Percentiles rank a stretch among this genome's conserved stretches.
Evolutionary conservation across 257 asterid genomes (phyloP).

Genomic region (Lithospermum erythrorhizon): DNA sequence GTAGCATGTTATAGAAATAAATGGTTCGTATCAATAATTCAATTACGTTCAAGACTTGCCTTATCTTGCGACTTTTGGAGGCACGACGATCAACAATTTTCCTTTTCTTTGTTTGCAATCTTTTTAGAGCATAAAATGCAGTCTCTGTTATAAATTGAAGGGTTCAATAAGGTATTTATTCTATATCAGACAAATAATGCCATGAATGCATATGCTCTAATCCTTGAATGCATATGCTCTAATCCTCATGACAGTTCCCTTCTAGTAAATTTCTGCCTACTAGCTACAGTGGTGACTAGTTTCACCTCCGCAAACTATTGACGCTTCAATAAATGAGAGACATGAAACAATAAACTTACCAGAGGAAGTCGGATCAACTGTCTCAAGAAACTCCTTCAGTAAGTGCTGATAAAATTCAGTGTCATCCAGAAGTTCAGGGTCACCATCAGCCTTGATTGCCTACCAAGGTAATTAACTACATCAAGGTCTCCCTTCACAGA

Average conservation of each 20-base stretch:
- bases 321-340: neutral
- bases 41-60: slow-evolving; percentile 27
- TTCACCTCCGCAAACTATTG: neutral
- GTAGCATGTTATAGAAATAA: neutral
- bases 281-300: no score
- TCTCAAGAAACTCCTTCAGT: slow-evolving; percentile 83
- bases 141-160: slow-evolving; percentile 36
- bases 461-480: slow-evolving; percentile 17
- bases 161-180: neutral
- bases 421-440: slow-evolving; percentile 87
- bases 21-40: neutral
- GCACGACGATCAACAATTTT: slow-evolving; percentile 88
- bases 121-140: slow-evolving; percentile 68
- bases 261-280: no score
- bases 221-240: neutral
- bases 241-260: neutral
- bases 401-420: slow-evolving; percentile 79
- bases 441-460: slow-evolving; percentile 41
- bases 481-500: neutral
- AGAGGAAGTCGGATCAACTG: slow-evolving; percentile 73
- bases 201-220: neutral
- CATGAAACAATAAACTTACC: slow-evolving; percentile 28
- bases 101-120: slow-evolving; percentile 77
- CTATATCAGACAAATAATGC: neutral
- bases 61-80: slow-evolving; percentile 89